These are phyloP conservation scores for Phaeophleospora eucalypticola DNA, from an alignment of 2,329 filamentous ascomycete genomes.

Conservation along the genomic window DNA sequence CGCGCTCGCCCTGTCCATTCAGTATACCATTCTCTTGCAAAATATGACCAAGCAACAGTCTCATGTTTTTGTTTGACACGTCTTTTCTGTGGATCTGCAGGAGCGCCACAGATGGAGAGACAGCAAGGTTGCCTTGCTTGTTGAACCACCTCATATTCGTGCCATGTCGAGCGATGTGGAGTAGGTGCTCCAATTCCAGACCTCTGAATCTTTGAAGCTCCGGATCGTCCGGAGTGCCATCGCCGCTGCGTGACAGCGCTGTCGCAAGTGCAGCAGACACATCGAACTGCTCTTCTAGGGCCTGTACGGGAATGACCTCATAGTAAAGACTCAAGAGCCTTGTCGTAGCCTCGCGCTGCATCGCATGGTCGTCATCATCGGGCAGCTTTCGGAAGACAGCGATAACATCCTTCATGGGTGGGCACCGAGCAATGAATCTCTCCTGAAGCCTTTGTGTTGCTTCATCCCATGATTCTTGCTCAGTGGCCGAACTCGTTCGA, in stretches of 20 bases:
- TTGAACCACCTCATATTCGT: conserved; percentile 88
- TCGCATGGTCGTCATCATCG: conserved; percentile 56
- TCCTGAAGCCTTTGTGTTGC: conserved; percentile 64
- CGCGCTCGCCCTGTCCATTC: conserved; percentile 34
- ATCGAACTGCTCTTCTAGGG: conserved; percentile 81
- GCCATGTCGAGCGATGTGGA: conserved; percentile 75
- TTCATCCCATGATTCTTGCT: conserved; percentile 59
- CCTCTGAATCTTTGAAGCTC: conserved; percentile 33
- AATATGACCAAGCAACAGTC: conserved; percentile 38
- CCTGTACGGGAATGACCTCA: conserved; percentile 71
- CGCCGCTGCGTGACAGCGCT: conserved; percentile 51
- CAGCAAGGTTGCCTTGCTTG: conserved; percentile 58
- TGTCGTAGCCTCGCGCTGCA: conserved; percentile 75
- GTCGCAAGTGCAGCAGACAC: conserved; percentile 72
- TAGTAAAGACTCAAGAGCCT: conserved; percentile 81
- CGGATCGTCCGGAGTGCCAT: conserved; percentile 37
- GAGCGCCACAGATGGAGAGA: conserved; percentile 69
- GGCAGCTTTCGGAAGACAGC: conserved; percentile 66
- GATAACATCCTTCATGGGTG: conserved; percentile 76
- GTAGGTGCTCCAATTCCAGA: conserved; percentile 74
- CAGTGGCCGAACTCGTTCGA: conserved; percentile 31
- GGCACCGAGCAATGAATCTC: conserved; percentile 73
- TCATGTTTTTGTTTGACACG: conserved; percentile 37
- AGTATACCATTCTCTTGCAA: conserved; percentile 66
- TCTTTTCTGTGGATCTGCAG: conserved; percentile 53